Evolutionary conservation across 176 grass and related monocot species (phyloP), one percentile per base, ranked within the genome.

Genomic region (Ananas comosus): DNA sequence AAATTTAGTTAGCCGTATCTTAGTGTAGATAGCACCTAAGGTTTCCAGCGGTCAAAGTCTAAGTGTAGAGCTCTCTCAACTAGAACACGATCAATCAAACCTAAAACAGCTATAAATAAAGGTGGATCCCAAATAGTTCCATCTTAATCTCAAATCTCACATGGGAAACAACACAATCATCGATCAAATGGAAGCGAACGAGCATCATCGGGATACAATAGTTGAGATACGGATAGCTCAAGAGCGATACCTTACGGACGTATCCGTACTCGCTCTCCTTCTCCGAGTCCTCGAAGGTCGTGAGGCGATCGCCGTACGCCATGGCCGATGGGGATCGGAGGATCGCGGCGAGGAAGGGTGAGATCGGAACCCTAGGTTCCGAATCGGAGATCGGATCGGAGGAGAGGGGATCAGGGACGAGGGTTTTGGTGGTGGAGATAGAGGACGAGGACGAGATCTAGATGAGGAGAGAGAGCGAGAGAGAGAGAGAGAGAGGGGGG

Each of bases 211-310:
- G 72, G 70, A 61, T 16, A 2, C 17, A n/a, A 67, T 33, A 42
- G 33, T 42, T 64, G 22, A 6, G 29, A 14, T 54, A 49, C 2
- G 0, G 14, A 2, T 14, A n/a, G 11, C 14, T 10, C 54, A 53
- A 13, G 64, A 66, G 65, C 51, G 70, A 25, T n/a, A 96, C 92
- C 92, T 96, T 96, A 66, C 92, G 92, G 72, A 91, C 88, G 73
- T 96, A 96, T 51, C 92, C 88, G 59, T 87, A 96, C 88, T 91
- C 92, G 83, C 86, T 96, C 81, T 96, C 92, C 80, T 91, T 80
- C 92, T 96, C 92, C 9, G 76, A 29, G 72, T 96, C 92, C 88
- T 96, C 88, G 64, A 96, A 96, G 59, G 92, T 96, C 4, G 92
- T 91, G 49, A 96, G 10, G 57, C 92, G 93, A 49, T 90, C 86